These are phyloP conservation scores for Tylopilus rubrobrunneus DNA, from an alignment of 768 basidiomycete species.

Conservation along the genomic window DNA sequence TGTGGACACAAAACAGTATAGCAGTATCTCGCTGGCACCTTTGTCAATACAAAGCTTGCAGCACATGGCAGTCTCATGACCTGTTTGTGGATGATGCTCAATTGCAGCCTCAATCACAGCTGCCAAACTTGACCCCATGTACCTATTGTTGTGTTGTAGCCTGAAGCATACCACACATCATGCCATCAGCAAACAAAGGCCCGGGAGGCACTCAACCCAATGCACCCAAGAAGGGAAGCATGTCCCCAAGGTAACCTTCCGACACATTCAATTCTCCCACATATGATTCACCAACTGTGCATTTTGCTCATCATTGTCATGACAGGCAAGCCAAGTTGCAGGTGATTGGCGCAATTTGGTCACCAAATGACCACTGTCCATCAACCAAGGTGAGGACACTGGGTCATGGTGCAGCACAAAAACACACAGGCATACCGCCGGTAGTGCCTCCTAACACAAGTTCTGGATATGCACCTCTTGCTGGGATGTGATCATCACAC, in stretches of 20 bases:
- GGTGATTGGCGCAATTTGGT: conserved; percentile 93
- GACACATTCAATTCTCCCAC: conserved; percentile 95
- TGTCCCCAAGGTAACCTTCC: conserved; percentile 49
- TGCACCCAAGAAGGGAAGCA: conserved; percentile 68
- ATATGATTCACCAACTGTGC: conserved; percentile 70
- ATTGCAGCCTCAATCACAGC: conserved; percentile 74
- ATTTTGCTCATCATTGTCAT: conserved; percentile 90
- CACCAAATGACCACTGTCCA: conserved; percentile 78
- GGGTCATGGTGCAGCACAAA: too few species aligned
- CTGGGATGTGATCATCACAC: conserved; percentile 64
- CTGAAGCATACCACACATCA: neutral
- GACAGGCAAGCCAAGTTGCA: conserved; percentile 81
- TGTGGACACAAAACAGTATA: neutral
- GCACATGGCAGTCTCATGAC: conserved; percentile 43
- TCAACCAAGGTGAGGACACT: neutral
- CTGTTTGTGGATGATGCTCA: conserved; percentile 61
- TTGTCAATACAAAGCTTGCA: conserved; percentile 77
- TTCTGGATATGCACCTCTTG: conserved; percentile 87
- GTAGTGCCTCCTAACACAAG: conserved; percentile 83
- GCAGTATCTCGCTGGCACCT: conserved; percentile 45
- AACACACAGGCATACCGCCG: conserved; percentile 43
- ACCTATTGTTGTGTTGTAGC: conserved; percentile 72
- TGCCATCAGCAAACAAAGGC: neutral
- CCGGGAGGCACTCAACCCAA: neutral
- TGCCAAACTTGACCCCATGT: conserved; percentile 73